Conservation (phyloP, 768 basidiomycete genomes). For the Lentinula detonsa region DNA sequence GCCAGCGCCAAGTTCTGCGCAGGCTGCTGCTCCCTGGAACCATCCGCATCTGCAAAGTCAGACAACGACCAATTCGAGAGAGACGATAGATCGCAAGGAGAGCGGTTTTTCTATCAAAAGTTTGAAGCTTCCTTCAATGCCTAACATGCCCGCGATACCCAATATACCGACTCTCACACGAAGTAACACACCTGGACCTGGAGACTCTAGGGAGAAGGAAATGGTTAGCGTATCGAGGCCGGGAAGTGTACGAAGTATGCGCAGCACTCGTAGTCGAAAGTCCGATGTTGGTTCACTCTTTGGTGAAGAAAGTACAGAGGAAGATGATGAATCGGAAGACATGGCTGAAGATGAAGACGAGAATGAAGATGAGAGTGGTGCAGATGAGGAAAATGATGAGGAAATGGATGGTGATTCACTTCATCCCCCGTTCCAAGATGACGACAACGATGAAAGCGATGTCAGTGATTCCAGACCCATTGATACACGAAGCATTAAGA, state of each 20-base stretch:
- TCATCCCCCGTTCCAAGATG: constrained; percentile 19
- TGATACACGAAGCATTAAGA: constrained; percentile 74
- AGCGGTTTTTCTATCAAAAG: constrained; percentile 81
- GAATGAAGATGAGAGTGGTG: constrained; percentile 28
- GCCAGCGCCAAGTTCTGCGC: constrained; percentile 18
- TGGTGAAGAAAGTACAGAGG: constrained; percentile 1
- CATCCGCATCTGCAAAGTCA: neutral
- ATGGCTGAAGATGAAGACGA: constrained; percentile 36
- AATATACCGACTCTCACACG: constrained; percentile 1
- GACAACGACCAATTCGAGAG: neutral
- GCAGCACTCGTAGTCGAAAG: neutral
- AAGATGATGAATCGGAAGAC: constrained; percentile 29
- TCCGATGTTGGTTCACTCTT: neutral
- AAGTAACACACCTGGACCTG: constrained; percentile 7
- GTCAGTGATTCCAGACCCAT: constrained; percentile 22
- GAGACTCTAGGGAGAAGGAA: constrained; percentile 26
- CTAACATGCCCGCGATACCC: constrained; percentile 25
- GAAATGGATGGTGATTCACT: constrained; percentile 22
- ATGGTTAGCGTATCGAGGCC: constrained; percentile 40
- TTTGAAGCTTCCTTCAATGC: constrained; percentile 54
- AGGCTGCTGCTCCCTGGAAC: constrained; percentile 34
- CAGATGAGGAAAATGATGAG: constrained; percentile 31
- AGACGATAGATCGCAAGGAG: constrained; percentile 56
- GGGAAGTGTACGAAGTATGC: constrained; percentile 20
- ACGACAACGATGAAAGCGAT: constrained; percentile 36